A percentile compares a stretch with the other conserved stretches of the same genome.
These are phyloP conservation scores for Artemisia annua DNA, from an alignment of 129 eudicot species.

Conservation along the genomic window DNA sequence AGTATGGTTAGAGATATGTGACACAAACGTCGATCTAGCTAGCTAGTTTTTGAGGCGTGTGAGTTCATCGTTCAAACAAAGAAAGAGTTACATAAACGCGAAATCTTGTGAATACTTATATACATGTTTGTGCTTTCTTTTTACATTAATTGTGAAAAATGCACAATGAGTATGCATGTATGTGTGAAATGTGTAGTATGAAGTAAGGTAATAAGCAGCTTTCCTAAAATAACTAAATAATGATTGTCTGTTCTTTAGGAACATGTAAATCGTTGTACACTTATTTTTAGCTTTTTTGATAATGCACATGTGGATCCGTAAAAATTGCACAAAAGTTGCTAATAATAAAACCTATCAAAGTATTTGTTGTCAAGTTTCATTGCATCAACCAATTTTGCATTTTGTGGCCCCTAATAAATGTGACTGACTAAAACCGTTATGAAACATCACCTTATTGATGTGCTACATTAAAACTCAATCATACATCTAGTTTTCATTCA, in stretches of 20 bases:
- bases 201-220: constrained; percentile 10
- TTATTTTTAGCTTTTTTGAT: constrained; percentile 22
- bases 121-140: neutral
- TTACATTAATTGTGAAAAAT: no score
- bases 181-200: neutral
- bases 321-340: constrained; percentile 37
- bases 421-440: constrained; percentile 15
- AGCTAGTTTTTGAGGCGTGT: no score
- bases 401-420: constrained; percentile 35
- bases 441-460: constrained; percentile 12
- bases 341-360: constrained; percentile 30
- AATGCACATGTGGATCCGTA: constrained; percentile 40
- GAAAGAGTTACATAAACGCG: no score
- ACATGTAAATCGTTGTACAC: constrained; percentile 29
- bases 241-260: constrained; percentile 33
- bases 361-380: constrained; percentile 28
- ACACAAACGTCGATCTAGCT: no score
- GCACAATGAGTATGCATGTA: no score
- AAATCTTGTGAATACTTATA: neutral
- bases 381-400: constrained; percentile 31
- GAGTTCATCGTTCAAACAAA: no score
- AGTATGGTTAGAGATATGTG: no score
- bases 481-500: constrained; percentile 12
- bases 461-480: constrained; percentile 15
- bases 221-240: constrained; percentile 34